Base-by-base conservation (phyloP, 805 yeast genomes). In the Ogataea glucozyma region DNA sequence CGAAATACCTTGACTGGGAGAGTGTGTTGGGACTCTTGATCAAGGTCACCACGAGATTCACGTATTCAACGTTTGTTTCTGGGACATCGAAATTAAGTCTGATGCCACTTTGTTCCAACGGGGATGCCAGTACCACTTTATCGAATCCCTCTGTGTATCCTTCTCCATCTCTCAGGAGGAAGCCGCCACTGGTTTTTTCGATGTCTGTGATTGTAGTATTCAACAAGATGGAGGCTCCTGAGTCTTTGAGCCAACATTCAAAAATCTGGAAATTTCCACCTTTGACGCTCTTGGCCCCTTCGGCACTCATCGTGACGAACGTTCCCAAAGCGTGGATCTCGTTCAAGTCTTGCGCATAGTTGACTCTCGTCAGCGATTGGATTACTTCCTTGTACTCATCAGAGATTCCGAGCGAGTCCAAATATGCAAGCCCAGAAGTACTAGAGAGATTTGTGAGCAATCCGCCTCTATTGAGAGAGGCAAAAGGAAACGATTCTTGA, bases 221-320 rank as follows among this genome's bases (percentile, higher is more conserved):
- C 29, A 73, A 51, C 3, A 19, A 22, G 24, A 73, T 41, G 1
- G 38, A 43, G 0, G 78, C 75, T 1, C 43, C 49, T 0, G 78
- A 66, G 4, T 29, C 29, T 2, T 62, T 45, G 12, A 71, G 47
- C 60, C 73, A 68, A 4, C 52, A 52, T 20, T 69, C 67, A 50
- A 75, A 75, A n/a, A 75, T 66, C 44, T 56, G 59, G 52, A 59
- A 69, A 47, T 74, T 75, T 6, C 80, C 80, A 6, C 78, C 79
- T 4, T 56, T 48, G 4, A 75, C 65, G 4, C 58, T 49, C 10
- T 47, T 44, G 1, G 69, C 66, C 10, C 61, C 66, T 1, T 56
- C 57, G 0, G 76, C 70, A 2, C 73, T 65, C 18, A 71, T 24
- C 9, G 70, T 57, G n/a, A 74, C 74, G 19, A 66, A 37, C 0